phyloP scores from a whole-genome alignment of 2,329 filamentous ascomycete genomes.

The Fusarium albosuccineum region DNA sequence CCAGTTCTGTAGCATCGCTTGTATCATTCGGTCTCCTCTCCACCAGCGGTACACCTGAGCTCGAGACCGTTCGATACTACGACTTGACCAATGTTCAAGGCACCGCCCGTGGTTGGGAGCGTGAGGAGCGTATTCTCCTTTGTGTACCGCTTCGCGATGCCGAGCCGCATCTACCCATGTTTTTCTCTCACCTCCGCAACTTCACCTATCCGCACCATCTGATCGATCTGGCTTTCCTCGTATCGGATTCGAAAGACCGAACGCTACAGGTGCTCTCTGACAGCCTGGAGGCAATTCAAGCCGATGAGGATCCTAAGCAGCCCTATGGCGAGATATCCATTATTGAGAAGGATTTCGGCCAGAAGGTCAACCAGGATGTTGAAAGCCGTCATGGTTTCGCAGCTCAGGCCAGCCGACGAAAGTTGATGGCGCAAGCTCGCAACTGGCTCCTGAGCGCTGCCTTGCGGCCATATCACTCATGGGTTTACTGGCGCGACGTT shows the following conservation, averaged over 20 bases:
- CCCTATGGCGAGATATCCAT: slow-evolving; percentile 97
- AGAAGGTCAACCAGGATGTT: slow-evolving; percentile 97
- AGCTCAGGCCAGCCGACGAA: slow-evolving; percentile 91
- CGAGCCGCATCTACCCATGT: slow-evolving; percentile 92
- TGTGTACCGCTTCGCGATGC: slow-evolving; percentile 96
- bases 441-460: slow-evolving; percentile 98
- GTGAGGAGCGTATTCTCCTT: slow-evolving; percentile 93
- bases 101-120: slow-evolving; percentile 93
- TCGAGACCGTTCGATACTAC: slow-evolving; percentile 97
- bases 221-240: slow-evolving; percentile 95
- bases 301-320: slow-evolving; percentile 81
- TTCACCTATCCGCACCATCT: slow-evolving; percentile 97
- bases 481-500: slow-evolving; percentile 99
- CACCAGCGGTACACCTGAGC: slow-evolving; percentile 76
- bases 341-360: slow-evolving; percentile 98
- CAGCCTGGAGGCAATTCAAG: slow-evolving; percentile 83
- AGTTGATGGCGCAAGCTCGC: slow-evolving; percentile 96
- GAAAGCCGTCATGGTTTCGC: slow-evolving; percentile 98
- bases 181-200: slow-evolving; percentile 97
- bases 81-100: slow-evolving; percentile 93
- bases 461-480: slow-evolving; percentile 93
- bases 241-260: slow-evolving; percentile 96
- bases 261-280: slow-evolving; percentile 83
- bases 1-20: slow-evolving; percentile 70
- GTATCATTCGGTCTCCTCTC: slow-evolving; percentile 79